Percentiles rank a stretch among this genome's conserved stretches.
Evolutionary conservation across 116 monocot species (phyloP).

Genomic region (Cymodocea nodosa): DNA sequence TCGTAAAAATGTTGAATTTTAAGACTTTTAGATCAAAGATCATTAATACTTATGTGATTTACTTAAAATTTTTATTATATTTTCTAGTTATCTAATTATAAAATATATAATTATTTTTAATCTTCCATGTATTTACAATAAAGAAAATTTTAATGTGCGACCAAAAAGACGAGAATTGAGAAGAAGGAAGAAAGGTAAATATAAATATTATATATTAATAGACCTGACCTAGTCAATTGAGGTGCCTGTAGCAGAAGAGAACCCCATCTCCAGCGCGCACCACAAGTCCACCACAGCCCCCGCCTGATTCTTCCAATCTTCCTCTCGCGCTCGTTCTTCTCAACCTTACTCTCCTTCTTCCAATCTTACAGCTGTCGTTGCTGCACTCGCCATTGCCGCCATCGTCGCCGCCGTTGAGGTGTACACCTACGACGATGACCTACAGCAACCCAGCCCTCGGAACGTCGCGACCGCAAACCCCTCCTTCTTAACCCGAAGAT

Average conservation of each 20-base stretch:
- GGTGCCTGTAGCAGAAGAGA: slow-evolving; percentile 3
- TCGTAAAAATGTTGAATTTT: too few relatives aligned
- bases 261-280: slow-evolving; percentile 19
- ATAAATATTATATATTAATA: too few relatives aligned
- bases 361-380: slow-evolving; percentile 30
- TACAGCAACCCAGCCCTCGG: slow-evolving; percentile 43
- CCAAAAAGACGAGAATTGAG: too few relatives aligned
- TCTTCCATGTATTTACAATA: too few relatives aligned
- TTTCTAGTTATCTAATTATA: too few relatives aligned
- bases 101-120: too few relatives aligned
- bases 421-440: slow-evolving; percentile 24
- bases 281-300: slow-evolving; percentile 6
- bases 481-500: slow-evolving; percentile 14
- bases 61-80: too few relatives aligned
- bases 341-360: slow-evolving; percentile 10
- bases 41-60: too few relatives aligned
- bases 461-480: slow-evolving; percentile 22
- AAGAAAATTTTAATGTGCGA: too few relatives aligned
- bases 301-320: neutral
- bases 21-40: too few relatives aligned
- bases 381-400: slow-evolving; percentile 7
- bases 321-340: slow-evolving; percentile 12
- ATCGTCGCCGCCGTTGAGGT: slow-evolving; percentile 1
- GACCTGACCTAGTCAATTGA: slow-evolving; percentile 19
- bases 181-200: too few relatives aligned